Percentiles rank a stretch among this genome's conserved stretches.
Evolutionary conservation across 163 green algal genomes (phyloP).

Genomic region (Trebouxia gelatinosa): DNA sequence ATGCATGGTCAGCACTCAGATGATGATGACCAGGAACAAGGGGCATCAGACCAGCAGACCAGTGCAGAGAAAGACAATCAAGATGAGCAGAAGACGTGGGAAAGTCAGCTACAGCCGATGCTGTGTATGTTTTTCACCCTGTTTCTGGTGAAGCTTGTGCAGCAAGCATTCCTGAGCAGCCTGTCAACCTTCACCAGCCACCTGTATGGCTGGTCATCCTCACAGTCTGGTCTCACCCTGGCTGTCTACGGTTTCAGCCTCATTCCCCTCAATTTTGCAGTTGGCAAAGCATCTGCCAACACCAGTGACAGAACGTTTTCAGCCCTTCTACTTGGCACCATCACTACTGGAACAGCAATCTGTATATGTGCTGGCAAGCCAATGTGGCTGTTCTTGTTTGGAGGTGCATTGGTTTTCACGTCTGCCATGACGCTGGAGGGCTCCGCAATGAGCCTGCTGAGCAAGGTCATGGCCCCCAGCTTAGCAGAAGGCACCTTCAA

Average conservation of each 20-base stretch:
- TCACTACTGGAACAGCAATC: neutral
- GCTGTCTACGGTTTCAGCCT: constrained; percentile 12
- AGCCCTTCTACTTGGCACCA: neutral
- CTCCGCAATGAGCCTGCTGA: constrained; percentile 25
- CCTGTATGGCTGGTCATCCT: constrained; percentile 22
- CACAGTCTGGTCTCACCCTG: constrained; percentile 9
- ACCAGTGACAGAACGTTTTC: constrained; percentile 20
- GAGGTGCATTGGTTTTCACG: constrained; percentile 6
- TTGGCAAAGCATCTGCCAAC: neutral
- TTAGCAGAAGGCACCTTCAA: constrained; percentile 31
- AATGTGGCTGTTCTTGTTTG: constrained; percentile 26
- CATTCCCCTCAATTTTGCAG: constrained; percentile 21
- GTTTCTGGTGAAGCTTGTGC: constrained; percentile 26
- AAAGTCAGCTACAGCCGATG: no score
- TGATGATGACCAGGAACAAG: no score
- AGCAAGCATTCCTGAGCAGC: constrained; percentile 28
- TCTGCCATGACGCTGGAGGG: constrained; percentile 25
- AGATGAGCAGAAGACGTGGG: no score
- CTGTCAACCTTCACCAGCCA: constrained; percentile 24
- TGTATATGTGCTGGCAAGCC: constrained; percentile 16
- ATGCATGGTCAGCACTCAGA: no score
- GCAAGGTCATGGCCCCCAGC: constrained; percentile 30
- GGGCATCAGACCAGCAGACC: no score
- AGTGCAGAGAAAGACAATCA: no score
- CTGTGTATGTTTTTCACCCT: constrained; percentile 10